Evolutionary conservation across 805 yeast species (phyloP), one percentile per base, ranked within the genome.

Genomic region (Zygosaccharomyces siamensis): DNA sequence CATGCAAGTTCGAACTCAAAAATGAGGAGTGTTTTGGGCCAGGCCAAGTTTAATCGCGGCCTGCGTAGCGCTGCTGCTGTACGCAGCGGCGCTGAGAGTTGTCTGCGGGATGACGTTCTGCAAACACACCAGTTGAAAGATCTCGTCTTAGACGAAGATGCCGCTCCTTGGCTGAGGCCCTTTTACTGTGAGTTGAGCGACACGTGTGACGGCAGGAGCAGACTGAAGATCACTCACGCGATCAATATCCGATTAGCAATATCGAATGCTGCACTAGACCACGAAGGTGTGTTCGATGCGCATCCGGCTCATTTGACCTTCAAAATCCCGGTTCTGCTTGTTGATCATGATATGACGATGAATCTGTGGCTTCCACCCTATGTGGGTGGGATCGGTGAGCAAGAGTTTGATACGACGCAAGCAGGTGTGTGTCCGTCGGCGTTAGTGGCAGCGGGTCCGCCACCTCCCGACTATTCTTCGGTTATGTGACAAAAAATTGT

Each of bases 181-280:
- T 55, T 42, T 32, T 53, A 57, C 39, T 57, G 57, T 40, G 60
- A 57, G 27, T 14, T 40, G 31, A 51, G 50, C 38, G 41, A 50
- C 7, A 43, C 46, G 16, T 48, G 39, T 38, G 14, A 14, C 10
- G 39, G 36, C 14, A 49, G 51, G 24, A 55, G 55, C 11, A 40
- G 57, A 14, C 32, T 57, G 26, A 57, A 57, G 47, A 52, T 55
- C 23, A 53, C 54, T 16, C 60, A 57, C 43, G 45, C 47, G 38
- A 23, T 57, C 3, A 28, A 46, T 16, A 14, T 57, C 26, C 43
- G 48, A 31, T 35, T 57, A 4, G 24, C 27, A 12, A 12, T 50
- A 21, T 27, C 42, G 11, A 45, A 30, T 16, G 26, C 39, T 35
- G 39, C 43, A 20, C 23, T 36, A 33, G 14, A 32, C 37, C 39